Percentiles rank a stretch among this genome's conserved stretches.
Evolutionary conservation across 768 basidiomycete genomes (phyloP).

Genomic region (Rhodocollybia butyracea): DNA sequence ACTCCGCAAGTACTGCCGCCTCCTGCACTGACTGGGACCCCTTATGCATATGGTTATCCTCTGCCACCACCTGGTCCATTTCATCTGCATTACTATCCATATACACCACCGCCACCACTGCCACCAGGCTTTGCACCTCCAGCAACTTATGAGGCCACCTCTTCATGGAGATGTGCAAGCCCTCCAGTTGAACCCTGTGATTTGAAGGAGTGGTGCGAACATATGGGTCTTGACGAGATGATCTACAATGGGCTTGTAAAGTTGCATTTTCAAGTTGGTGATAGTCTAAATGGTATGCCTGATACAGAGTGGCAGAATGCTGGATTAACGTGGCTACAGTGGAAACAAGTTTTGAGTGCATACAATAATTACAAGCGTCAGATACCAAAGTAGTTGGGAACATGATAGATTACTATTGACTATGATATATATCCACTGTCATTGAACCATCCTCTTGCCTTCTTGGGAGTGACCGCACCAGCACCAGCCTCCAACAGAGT

Average conservation of each 20-base stretch:
- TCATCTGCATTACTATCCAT: background rate
- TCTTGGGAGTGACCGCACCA: constrained; percentile 17
- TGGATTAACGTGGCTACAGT: background rate
- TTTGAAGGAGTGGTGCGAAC: background rate
- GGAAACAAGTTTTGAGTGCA: background rate
- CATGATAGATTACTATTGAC: too few species aligned
- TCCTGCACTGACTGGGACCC: background rate
- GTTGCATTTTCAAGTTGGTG: background rate
- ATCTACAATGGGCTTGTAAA: background rate
- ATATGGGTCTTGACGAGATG: background rate
- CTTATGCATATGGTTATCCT: background rate
- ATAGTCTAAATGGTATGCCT: background rate
- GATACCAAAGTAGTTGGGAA: background rate
- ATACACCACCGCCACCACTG: background rate
- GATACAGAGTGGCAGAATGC: background rate
- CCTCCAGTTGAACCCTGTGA: background rate
- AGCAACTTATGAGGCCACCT: background rate
- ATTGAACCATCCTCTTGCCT: constrained; percentile 17
- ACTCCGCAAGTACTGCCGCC: background rate
- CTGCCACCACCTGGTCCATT: background rate
- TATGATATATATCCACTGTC: constrained; percentile 22
- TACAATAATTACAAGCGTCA: background rate
- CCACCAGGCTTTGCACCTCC: background rate
- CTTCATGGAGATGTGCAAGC: background rate
- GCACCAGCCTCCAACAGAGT: constrained; percentile 15